Evolutionary conservation across 495 filamentous ascomycete genomes (phyloP).

Genomic region (Patellaria atrata): DNA sequence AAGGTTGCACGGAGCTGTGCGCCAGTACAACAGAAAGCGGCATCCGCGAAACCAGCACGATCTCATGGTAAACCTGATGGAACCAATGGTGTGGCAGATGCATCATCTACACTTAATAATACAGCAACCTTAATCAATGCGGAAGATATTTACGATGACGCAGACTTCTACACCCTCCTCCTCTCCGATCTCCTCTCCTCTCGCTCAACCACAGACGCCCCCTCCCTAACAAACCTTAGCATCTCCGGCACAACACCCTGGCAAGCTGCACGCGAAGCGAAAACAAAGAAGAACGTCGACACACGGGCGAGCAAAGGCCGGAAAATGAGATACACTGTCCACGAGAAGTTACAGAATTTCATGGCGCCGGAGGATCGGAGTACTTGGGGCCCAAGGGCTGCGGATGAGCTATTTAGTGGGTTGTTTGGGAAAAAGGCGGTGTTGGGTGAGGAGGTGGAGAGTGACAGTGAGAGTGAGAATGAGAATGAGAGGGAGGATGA

Average conservation of each 20-base stretch:
- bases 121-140: neutral
- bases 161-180: conserved; percentile 80
- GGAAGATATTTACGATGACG: conserved; percentile 71
- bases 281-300: conserved; percentile 70
- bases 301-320: conserved; percentile 90
- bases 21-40: conserved; percentile 43
- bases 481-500: conserved; percentile 45
- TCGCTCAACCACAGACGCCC: conserved; percentile 44
- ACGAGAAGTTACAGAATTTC: conserved; percentile 95
- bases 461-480: conserved; percentile 34
- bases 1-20: conserved; percentile 57
- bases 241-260: conserved; percentile 36
- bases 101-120: conserved; percentile 23
- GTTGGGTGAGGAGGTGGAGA: conserved; percentile 54
- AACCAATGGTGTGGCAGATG: conserved; percentile 37
- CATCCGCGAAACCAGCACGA: no score
- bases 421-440: conserved; percentile 68
- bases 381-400: conserved; percentile 58
- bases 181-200: conserved; percentile 87
- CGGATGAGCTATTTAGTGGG: conserved; percentile 78
- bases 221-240: conserved; percentile 29
- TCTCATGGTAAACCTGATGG: no score
- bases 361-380: conserved; percentile 83
- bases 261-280: conserved; percentile 56
- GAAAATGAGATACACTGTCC: conserved; percentile 83